Evolutionary conservation across 73 alveolate genomes (phyloP).

Genomic region (Strombidium stylifer): DNA sequence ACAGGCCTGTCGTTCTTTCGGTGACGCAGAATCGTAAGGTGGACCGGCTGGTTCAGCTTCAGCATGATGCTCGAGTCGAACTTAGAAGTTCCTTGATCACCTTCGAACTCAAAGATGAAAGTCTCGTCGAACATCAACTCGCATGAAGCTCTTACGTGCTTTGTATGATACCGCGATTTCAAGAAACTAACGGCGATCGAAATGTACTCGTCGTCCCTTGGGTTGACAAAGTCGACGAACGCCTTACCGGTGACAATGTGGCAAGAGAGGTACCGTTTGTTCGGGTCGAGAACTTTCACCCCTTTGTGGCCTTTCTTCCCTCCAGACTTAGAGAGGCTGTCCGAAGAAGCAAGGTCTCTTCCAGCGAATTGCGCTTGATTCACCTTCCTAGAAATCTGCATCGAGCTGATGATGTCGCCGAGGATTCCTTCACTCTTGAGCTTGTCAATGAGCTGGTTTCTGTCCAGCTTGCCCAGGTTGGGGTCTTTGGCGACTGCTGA

Average conservation of each 20-base stretch:
- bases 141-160: slow-evolving; percentile 13
- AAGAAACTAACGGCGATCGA: slow-evolving; percentile 27
- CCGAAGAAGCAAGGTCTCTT: too few relatives aligned
- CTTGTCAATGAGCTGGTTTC: slow-evolving; percentile 42
- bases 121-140: slow-evolving; percentile 44
- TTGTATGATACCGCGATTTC: slow-evolving; percentile 36
- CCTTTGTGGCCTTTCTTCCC: too few relatives aligned
- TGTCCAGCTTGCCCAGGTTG: slow-evolving; percentile 32
- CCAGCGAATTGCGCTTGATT: neutral
- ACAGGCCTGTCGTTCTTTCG: slow-evolving; percentile 29
- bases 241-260: slow-evolving; percentile 56
- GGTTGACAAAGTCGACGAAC: slow-evolving; percentile 56
- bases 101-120: slow-evolving; percentile 32
- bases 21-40: slow-evolving; percentile 36
- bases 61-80: slow-evolving; percentile 48
- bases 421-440: slow-evolving; percentile 60
- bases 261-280: slow-evolving; percentile 40
- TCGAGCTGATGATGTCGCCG: slow-evolving; percentile 42
- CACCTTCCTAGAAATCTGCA: too few relatives aligned
- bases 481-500: slow-evolving; percentile 53
- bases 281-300: slow-evolving; percentile 27
- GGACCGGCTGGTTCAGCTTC: slow-evolving; percentile 46
- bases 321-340: too few relatives aligned
- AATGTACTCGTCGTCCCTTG: slow-evolving; percentile 40
- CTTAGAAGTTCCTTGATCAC: neutral